Evolutionary conservation across 2,329 filamentous ascomycete genomes (phyloP), one percentile per base, ranked within the genome.

Genomic region (Falciphora oryzae): DNA sequence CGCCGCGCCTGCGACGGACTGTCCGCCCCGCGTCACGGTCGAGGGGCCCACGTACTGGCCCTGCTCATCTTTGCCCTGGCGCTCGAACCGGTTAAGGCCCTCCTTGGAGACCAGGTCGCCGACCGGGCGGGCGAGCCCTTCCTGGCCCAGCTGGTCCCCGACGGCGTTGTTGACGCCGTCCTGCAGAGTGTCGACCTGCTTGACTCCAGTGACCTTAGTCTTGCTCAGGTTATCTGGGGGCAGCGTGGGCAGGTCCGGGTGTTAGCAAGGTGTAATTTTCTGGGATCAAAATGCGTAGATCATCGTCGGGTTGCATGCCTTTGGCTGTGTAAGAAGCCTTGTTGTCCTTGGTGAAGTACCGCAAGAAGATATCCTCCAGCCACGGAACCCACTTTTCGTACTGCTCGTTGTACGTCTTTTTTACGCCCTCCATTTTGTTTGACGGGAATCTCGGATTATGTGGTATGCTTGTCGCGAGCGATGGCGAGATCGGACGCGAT

Each of bases 381-480:
- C 89, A 92, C 1, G 89, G 89, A 73, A 91, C 83, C 89, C 89
- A 92, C 70, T 77, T 82, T 73, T 92, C 88, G 76, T 92, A 91
- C 74, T 91, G 86, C 64, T 83, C 77, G 77, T 90, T 87, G 80
- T 91, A 92, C 62, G 83, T 85, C 65, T 86, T 75, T 73, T 82
- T 85, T 66, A 82, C 75, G 82, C 83, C 87, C 70, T 89, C 85
- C 74, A 81, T 79, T 14, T 7, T 50, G 44, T 50, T 38, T 50
- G 18, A 22, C 3, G 4, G 22, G 18, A 16, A 8, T n/a, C 6
- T n/a, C n/a, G n/a, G 16, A 18, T 22, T 18, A 16, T 18, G 3
- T 50, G 16, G 22, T 14, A 3, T 22, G 16, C 2, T n/a, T 22
- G 14, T 11, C 5, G 44, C 14, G 22, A 50, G 18, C 4, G 16